Percentiles rank a stretch among this genome's conserved stretches.
Conservation (phyloP, 179 eudicot species). For the Beta corolliflora region DNA sequence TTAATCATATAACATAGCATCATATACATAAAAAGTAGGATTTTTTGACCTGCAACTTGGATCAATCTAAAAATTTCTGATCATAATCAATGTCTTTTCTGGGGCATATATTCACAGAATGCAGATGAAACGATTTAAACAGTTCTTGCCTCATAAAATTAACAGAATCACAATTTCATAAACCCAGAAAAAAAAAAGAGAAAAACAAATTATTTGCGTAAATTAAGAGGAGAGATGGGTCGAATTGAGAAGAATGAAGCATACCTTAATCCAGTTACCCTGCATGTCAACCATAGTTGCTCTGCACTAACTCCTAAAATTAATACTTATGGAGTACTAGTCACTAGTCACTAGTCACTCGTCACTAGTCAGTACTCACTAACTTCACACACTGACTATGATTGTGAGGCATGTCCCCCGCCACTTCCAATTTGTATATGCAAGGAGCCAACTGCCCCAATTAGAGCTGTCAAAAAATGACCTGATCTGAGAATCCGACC, state of each 20-base stretch:
- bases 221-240: neutral
- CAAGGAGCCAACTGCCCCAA: neutral
- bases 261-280: constrained; percentile 63
- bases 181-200: neutral
- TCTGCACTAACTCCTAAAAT: neutral
- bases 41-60: too few species aligned
- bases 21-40: too few species aligned
- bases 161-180: neutral
- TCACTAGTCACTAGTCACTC: too few species aligned
- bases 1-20: too few species aligned
- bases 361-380: too few species aligned
- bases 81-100: neutral
- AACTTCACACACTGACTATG: neutral
- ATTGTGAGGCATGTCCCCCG: neutral
- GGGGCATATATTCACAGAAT: too few species aligned
- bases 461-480: too few species aligned
- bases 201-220: neutral
- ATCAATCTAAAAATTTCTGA: neutral
- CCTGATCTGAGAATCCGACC: too few species aligned
- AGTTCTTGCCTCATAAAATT: neutral
- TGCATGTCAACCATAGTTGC: constrained; percentile 39
- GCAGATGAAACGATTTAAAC: neutral
- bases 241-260: neutral
- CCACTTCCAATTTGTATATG: neutral
- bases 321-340: too few species aligned